Conservation (phyloP, 768 basidiomycete species). For the button mushroom (Agaricus bisporus) region DNA sequence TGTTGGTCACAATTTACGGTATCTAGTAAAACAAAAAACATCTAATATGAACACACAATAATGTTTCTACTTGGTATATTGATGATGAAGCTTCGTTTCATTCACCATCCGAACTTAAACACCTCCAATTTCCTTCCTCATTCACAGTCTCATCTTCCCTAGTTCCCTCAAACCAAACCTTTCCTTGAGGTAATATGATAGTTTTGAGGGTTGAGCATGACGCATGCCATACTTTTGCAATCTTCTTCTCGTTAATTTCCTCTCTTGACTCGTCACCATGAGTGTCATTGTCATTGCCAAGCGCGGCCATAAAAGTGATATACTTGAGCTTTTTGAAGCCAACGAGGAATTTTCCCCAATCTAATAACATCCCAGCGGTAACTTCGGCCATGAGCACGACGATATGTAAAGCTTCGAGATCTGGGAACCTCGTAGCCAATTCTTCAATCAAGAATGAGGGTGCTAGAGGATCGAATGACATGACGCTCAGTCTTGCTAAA, state of each 20-base stretch:
- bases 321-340: constrained; percentile 30
- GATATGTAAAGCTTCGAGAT: constrained; percentile 55
- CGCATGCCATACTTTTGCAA: constrained; percentile 50
- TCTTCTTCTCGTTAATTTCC: constrained; percentile 37
- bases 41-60: background rate
- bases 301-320: constrained; percentile 29
- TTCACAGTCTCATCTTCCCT: background rate
- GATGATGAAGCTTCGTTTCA: background rate
- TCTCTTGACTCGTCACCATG: constrained; percentile 15
- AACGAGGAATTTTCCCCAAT: constrained; percentile 33
- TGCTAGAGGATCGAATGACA: constrained; percentile 47
- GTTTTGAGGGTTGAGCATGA: constrained; percentile 58
- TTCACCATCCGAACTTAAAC: constrained; percentile 8
- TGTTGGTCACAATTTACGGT: too few species aligned
- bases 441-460: constrained; percentile 40
- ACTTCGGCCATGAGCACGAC: constrained; percentile 49
- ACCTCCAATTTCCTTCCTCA: constrained; percentile 9
- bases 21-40: too few species aligned
- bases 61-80: background rate
- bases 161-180: constrained; percentile 49
- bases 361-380: constrained; percentile 27
- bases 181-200: constrained; percentile 57
- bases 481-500: constrained; percentile 46
- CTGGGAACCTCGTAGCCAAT: constrained; percentile 38
- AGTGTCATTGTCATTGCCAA: constrained; percentile 24